Evolutionary conservation across 2,329 filamentous ascomycete genomes (phyloP), one percentile per base, ranked within the genome.

Genomic region (Parastagonospora avenae): DNA sequence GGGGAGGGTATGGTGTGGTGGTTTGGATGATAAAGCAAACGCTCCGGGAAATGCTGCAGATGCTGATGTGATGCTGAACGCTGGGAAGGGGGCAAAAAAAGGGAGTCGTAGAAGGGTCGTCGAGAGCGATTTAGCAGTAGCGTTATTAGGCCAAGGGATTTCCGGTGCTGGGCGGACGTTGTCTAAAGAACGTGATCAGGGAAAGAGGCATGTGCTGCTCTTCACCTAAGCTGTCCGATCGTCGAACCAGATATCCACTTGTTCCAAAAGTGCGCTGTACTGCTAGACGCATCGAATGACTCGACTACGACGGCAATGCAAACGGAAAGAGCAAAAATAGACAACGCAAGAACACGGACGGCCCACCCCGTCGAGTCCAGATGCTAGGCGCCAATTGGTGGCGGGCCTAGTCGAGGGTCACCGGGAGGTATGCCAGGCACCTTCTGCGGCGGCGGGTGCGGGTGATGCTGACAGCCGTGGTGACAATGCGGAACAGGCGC

Each of bases 331-430:
- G 65, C 39, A 48, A 65, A 46, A 61, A 71, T 33, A 64, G 43
- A 69, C 45, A 67, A 67, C 37, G 68, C 68, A 64, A 68, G 67
- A 70, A 74, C 71, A 65, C 67, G 57, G 63, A 71, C 66, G 67
- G 71, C 70, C 69, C 71, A 74, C 69, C 71, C 71, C 69, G 61
- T 70, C 68, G 62, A 66, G 71, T 72, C 66, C 66, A 54, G 27
- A 61, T 66, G 68, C 52, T 72, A 71, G 40, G 67, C 65, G 50
- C 66, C 63, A 60, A 62, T 52, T 30, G 57, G 57, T 46, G 54
- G 58, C 33, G 52, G 51, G 32, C 60, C 59, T 40, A 53, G 50
- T 27, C 66, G 64, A 39, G 63, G 54, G 48, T 67, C 65, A 28
- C 60, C 62, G 14, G 67, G 63, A 51, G 64, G 55, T 37, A 62